Base-by-base conservation (phyloP, 768 basidiomycete genomes). In the Leccinum rimulosum region DNA sequence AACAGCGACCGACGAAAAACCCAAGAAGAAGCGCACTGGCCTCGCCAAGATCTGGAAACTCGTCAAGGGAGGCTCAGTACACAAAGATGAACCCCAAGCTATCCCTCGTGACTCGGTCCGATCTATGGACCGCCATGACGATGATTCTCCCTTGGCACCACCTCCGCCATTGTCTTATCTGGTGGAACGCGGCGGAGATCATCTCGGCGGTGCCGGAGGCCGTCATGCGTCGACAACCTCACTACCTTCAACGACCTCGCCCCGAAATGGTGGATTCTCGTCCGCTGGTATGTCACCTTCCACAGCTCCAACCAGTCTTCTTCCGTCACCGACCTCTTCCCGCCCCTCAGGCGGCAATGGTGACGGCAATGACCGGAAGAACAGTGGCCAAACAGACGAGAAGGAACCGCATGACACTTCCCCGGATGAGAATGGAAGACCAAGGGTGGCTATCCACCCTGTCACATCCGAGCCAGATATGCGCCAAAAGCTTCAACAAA, bases 151-250 rank as follows among this genome's bases (percentile, higher is more conserved):
- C 4, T 77, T 97, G 43, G 86, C 90, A 3, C 96, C 95, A 1
- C 96, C 96, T 3, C 96, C 96, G 5, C 89, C 93, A 5, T 69
- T 98, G 54, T 93, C 93, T 0, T 95, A 94, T 74, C 82, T 98
- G 50, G 93, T 93, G 3, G 76, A 74, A 60, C 73, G 76, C 61
- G 79, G 82, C 45, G 79, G 81, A n/a, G 81, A 84, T 48, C 77
- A 78, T 33, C 79, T 84, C 47, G 70, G 71, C 35, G 73, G 76
- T 50, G 15, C 62, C 1, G 68, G 65, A 25, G 77, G 77, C 52
- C 83, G 89, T 6, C 87, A 86, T 66, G 78, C 81, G 27, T 90
- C 91, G 15, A 86, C 87, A 5, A 84, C 86, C 12, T 90, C 90
- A 22, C 75, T 91, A 50, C 83, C 82, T 8, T 85, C 86, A 19